Percentiles rank a stretch among this genome's conserved stretches.
These are phyloP conservation scores for Phytophthora nicotianae DNA, from an alignment of 352 stramenopile species.

Conservation along the genomic window DNA sequence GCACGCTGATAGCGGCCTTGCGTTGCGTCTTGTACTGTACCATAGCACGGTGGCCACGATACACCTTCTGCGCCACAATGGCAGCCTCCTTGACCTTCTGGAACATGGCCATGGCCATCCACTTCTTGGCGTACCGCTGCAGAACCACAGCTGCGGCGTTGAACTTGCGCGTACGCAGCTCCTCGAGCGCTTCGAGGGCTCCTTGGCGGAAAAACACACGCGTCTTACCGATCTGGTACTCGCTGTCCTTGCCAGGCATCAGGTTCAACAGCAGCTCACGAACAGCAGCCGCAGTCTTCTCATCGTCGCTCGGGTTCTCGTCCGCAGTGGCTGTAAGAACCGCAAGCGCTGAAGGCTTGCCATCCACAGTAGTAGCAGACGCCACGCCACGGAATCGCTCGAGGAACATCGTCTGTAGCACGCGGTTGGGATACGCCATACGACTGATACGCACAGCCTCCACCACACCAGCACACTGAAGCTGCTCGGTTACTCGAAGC, in stretches of 20 bases:
- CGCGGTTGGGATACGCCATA: slow-evolving; percentile 97
- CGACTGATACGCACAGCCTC: slow-evolving; percentile 98
- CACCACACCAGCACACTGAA: slow-evolving; percentile 97
- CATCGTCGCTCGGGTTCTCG: slow-evolving; percentile 41
- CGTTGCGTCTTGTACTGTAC: slow-evolving; percentile 71
- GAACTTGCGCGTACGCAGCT: slow-evolving; percentile 78
- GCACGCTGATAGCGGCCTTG: slow-evolving; percentile 59
- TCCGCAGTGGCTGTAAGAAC: slow-evolving; percentile 40
- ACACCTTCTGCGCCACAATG: slow-evolving; percentile 65
- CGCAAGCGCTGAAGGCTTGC: slow-evolving; percentile 36
- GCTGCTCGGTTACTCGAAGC: slow-evolving; percentile 94
- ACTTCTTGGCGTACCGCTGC: slow-evolving; percentile 86
- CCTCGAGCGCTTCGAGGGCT: slow-evolving; percentile 91
- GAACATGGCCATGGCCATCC: slow-evolving; percentile 72
- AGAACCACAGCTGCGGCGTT: slow-evolving; percentile 80
- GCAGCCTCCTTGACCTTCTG: slow-evolving; percentile 58
- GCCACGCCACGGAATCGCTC: slow-evolving; percentile 84
- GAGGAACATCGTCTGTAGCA: slow-evolving; percentile 90
- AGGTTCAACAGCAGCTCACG: slow-evolving; percentile 68
- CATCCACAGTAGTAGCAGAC: slow-evolving; percentile 22
- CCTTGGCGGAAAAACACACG: slow-evolving; percentile 94
- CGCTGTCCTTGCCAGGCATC: slow-evolving; percentile 57
- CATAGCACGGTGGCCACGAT: slow-evolving; percentile 49
- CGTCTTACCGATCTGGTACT: slow-evolving; percentile 92
- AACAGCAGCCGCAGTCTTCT: slow-evolving; percentile 44